Evolutionary conservation across 495 filamentous ascomycete species (phyloP).

Genomic region (Jackrogersella minutella): DNA sequence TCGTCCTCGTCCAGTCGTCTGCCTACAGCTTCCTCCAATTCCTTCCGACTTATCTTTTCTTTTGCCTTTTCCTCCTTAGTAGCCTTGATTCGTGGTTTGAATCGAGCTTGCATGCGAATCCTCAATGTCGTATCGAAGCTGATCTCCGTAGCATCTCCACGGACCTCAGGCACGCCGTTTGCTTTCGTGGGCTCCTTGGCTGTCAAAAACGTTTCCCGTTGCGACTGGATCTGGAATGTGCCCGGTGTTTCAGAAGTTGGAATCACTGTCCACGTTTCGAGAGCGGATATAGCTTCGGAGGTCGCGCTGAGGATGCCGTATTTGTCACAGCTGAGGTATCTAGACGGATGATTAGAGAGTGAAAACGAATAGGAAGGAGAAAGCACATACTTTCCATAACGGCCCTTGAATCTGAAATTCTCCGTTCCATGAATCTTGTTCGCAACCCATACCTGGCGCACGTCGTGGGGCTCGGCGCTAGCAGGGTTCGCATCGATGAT

Average conservation of each 20-base stretch:
- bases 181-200: conserved; percentile 58
- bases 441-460: conserved; percentile 94
- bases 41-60: conserved; percentile 85
- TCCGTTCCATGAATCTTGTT: conserved; percentile 85
- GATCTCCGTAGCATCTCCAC: conserved; percentile 77
- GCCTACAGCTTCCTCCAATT: conserved; percentile 85
- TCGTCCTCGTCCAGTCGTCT: conserved; percentile 82
- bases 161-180: conserved; percentile 65
- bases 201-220: conserved; percentile 66
- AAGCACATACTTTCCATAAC: conserved; percentile 76
- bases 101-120: conserved; percentile 93
- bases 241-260: conserved; percentile 68
- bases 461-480: conserved; percentile 91
- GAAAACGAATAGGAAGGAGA: not conserved
- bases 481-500: conserved; percentile 77
- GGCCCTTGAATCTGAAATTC: conserved; percentile 80
- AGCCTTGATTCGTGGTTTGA: conserved; percentile 82
- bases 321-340: conserved; percentile 82
- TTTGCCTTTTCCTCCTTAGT: conserved; percentile 79
- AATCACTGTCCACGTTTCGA: conserved; percentile 82
- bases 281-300: conserved; percentile 78
- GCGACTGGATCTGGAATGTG: conserved; percentile 74
- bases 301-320: conserved; percentile 79
- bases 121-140: conserved; percentile 79
- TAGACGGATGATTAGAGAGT: conserved; percentile 50